Conservation (phyloP, 1,139 yeast species). For the Kurtzmaniella quercitrusa region DNA sequence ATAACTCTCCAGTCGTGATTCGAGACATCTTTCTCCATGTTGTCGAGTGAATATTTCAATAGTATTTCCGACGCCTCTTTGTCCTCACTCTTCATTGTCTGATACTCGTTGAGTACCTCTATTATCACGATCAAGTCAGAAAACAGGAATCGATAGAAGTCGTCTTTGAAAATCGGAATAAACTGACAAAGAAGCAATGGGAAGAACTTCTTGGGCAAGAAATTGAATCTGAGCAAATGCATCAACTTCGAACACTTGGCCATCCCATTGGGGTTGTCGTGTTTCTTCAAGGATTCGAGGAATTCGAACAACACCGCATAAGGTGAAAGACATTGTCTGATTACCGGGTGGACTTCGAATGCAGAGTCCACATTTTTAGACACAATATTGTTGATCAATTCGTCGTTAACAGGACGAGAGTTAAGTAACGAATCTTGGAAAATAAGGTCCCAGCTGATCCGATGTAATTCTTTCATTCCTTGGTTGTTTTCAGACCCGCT, state of each 20-base stretch:
- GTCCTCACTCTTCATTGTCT: constrained; percentile 13
- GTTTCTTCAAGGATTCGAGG: constrained; percentile 26
- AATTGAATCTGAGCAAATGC: constrained; percentile 58
- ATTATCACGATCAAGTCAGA: constrained; percentile 46
- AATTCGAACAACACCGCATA: constrained; percentile 62
- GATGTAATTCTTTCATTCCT: constrained; percentile 37
- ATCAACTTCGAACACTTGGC: constrained; percentile 37
- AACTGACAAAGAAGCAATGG: constrained; percentile 49
- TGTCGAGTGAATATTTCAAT: constrained; percentile 26
- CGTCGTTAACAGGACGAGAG: constrained; percentile 52
- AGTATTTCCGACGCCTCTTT: constrained; percentile 27
- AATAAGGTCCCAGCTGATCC: constrained; percentile 40
- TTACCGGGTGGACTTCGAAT: constrained; percentile 46
- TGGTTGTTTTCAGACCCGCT: constrained; percentile 14
- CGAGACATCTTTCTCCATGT: constrained; percentile 16
- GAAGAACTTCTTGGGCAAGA: constrained; percentile 56
- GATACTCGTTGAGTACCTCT: constrained; percentile 45
- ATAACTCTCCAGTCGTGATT: constrained; percentile 34
- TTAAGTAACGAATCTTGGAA: constrained; percentile 60
- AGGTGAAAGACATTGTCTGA: constrained; percentile 68
- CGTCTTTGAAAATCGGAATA: constrained; percentile 36
- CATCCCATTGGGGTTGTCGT: constrained; percentile 18
- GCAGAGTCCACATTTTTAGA: constrained; percentile 30
- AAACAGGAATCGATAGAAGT: constrained; percentile 26
- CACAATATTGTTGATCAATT: constrained; percentile 51